Evolutionary conservation across 2,329 filamentous ascomycete genomes (phyloP), one percentile per base, ranked within the genome.

Genomic region (Colletotrichum tamarilloi): DNA sequence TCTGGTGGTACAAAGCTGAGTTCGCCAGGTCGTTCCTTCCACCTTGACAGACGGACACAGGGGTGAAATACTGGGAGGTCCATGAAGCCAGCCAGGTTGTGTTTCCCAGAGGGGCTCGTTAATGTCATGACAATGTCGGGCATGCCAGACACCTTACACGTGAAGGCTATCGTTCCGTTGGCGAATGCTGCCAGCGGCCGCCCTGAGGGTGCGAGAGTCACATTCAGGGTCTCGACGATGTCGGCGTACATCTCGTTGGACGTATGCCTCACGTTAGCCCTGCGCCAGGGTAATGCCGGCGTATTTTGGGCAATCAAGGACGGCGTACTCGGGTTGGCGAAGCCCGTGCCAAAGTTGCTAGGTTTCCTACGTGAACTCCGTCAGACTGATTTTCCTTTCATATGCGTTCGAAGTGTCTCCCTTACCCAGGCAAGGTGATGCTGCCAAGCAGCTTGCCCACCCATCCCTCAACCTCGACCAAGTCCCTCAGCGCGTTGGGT

Each of bases 221-320:
- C 94, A 1, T 92, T 91, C 0, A 99, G 87, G 1, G 94, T 95
- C 85, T 99, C 97, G 74, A 99, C 91, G 14, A 99, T 91, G 81
- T 99, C 97, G 70, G 98, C 96, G 81, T 98, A 98, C 77, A 99
- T 88, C 82, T 99, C 97, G 83, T 98, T 99, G 68, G 94, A 97
- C 4, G 96, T 98, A 82, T 99, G 97, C 19, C 95, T 90, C 66
- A 99, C 97, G 79, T 98, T 98, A 52, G 94, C 91, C 74, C 95
- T 89, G 74, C 97, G 91, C 97, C 97, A 99, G 1, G 95, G 95
- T 53, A 98, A 78, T 8, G 90, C 87, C 0, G 89, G 87, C 1
- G 85, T 85, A 76, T 86, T 88, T 19, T 86, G 81, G 22, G 85
- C 76, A 16, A 84, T 74, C 8, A 88, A 78, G 8, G 85, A 83